Conservation (phyloP, 2,329 filamentous ascomycete species). For the Knoxdaviesia proteae region DNA sequence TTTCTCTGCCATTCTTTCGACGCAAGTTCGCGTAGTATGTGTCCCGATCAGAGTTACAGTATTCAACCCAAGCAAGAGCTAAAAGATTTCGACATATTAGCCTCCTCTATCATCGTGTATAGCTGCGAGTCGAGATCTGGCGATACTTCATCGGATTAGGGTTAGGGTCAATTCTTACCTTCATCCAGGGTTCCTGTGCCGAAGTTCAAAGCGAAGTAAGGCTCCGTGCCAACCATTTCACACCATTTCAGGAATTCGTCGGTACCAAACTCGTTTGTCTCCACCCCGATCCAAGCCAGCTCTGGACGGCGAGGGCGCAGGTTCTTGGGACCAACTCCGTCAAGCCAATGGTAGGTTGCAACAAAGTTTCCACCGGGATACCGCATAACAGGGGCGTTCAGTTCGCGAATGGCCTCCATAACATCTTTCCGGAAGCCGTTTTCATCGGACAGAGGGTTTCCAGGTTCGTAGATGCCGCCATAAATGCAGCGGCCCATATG, state of each 20-base stretch:
- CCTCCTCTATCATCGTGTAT: background rate
- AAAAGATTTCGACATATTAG: background rate
- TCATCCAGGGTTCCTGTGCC: conserved; percentile 42
- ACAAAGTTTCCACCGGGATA: conserved; percentile 75
- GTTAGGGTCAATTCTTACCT: conserved; percentile 7
- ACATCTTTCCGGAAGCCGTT: conserved; percentile 66
- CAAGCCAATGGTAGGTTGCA: conserved; percentile 70
- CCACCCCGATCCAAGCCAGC: conserved; percentile 58
- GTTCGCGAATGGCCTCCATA: conserved; percentile 48
- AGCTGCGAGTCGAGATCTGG: no score
- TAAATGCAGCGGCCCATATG: conserved; percentile 86
- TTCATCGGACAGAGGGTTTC: conserved; percentile 49
- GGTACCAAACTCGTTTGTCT: conserved; percentile 64
- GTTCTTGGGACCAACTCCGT: conserved; percentile 56
- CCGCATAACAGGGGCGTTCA: conserved; percentile 55
- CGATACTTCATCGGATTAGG: background rate
- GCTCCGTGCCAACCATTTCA: conserved; percentile 49
- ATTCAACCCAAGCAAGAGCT: conserved; percentile 60
- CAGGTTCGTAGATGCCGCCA: conserved; percentile 65
- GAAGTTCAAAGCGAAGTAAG: conserved; percentile 64
- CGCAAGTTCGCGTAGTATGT: conserved; percentile 69
- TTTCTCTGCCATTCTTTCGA: conserved; percentile 49
- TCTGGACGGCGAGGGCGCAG: conserved; percentile 46
- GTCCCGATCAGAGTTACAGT: conserved; percentile 61
- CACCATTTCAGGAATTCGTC: conserved; percentile 79